Base-by-base conservation (phyloP, 139 green algal genomes). In the Eudorina sp. region DNA sequence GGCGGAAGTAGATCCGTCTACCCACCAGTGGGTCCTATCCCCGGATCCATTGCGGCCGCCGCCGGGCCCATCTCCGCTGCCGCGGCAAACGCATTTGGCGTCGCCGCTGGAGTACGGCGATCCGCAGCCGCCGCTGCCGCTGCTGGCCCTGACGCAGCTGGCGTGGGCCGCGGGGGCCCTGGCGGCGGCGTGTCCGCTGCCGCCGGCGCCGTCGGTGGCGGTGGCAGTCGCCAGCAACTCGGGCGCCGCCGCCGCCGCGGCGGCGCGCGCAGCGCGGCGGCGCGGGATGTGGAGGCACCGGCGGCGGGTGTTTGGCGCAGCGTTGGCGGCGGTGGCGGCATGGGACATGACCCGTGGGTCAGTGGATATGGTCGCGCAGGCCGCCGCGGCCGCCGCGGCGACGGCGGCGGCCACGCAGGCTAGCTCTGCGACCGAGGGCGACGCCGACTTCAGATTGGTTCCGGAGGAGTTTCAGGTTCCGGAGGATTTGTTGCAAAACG, bases 91-190 rank as follows among this genome's bases (percentile, higher is more conserved):
- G 7, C 78, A 74, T 9, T 40, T 74, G 38, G 78, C 78, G 11
- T 85, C n/a, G n/a, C n/a, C n/a, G n/a, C n/a, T n/a, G n/a, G n/a
- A n/a, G n/a, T n/a, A n/a, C n/a, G n/a, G n/a, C n/a, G n/a, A n/a
- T n/a, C n/a, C n/a, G n/a, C n/a, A n/a, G 25, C 60, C 11, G 60
- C 60, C 60, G 18, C 60, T 11, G 11, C 11, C 27, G 2, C 25
- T 38, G 60, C 60, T 4, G 60, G 25, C 60, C 60, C 60, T 38
- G 60, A 23, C 25, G 7, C 78, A 74, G 27, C 55, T 74, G 38
- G 78, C 78, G 11, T 85, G 78, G 78, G 78, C 78, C 55, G 78
- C 74, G 25, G 78, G 78, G 14, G 78, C 55, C 6, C 78, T 48
- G 11, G 78, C 55, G 23, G 78, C 78, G 25, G 78, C 78, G 31